Evolutionary conservation across 2,329 filamentous ascomycete species (phyloP).

Genomic region (Ramularia collo-cygni): DNA sequence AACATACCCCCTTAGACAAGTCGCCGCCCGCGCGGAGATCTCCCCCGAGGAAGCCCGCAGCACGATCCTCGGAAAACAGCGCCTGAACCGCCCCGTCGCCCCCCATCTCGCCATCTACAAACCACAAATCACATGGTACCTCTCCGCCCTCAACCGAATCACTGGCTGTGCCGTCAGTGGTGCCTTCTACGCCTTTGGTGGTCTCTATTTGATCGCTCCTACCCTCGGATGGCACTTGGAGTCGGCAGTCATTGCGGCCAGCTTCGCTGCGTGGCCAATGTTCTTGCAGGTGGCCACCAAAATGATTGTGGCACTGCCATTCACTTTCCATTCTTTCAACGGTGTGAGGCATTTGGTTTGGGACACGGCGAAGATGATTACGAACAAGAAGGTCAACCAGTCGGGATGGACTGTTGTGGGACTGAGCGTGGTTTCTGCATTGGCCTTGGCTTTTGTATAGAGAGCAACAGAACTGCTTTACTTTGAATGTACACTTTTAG

Average conservation of each 20-base stretch:
- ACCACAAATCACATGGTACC: slow-evolving; percentile 78
- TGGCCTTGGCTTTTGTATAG: slow-evolving; percentile 39
- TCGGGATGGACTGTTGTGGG: slow-evolving; percentile 60
- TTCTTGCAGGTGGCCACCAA: slow-evolving; percentile 55
- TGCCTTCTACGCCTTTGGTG: slow-evolving; percentile 70
- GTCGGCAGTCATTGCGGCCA: slow-evolving; percentile 55
- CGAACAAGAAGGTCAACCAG: slow-evolving; percentile 57
- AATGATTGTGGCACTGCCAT: slow-evolving; percentile 53
- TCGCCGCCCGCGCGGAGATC: slow-evolving; percentile 51
- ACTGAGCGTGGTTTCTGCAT: slow-evolving; percentile 45
- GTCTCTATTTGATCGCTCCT: slow-evolving; percentile 74
- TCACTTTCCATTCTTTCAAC: slow-evolving; percentile 62
- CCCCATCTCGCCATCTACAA: slow-evolving; percentile 85
- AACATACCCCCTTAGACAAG: slow-evolving; percentile 28
- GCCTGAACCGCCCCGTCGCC: slow-evolving; percentile 70
- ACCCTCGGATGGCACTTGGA: slow-evolving; percentile 65
- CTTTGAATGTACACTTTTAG: slow-evolving; percentile 1
- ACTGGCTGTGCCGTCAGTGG: slow-evolving; percentile 70
- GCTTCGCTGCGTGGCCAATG: slow-evolving; percentile 56
- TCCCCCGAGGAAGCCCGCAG: slow-evolving; percentile 46
- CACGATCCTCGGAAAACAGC: slow-evolving; percentile 71
- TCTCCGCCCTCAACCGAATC: slow-evolving; percentile 70
- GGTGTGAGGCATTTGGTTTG: slow-evolving; percentile 66
- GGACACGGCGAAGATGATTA: slow-evolving; percentile 58
- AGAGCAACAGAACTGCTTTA: slow-evolving; percentile 5